Conservation (phyloP, 2,329 filamentous ascomycete species). For the Rhynchosporium graminicola region DNA sequence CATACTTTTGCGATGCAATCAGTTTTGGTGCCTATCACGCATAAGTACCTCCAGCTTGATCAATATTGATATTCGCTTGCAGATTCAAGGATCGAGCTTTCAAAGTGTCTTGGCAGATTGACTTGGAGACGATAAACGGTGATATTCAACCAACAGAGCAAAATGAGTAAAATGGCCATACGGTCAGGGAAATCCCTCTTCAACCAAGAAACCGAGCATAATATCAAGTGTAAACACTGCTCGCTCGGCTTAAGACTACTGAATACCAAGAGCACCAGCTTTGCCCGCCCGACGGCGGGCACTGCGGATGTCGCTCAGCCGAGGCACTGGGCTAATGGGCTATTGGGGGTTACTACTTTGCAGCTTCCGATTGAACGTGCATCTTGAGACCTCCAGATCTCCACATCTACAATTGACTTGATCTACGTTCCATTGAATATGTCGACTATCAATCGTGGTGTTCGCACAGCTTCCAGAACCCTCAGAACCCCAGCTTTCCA, state of each 20-base stretch:
- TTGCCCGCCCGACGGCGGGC: neutral
- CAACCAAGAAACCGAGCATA: neutral
- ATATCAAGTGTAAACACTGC: neutral
- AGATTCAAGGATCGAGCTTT: too few species aligned
- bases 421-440: constrained; percentile 28
- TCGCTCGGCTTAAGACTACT: constrained; percentile 6
- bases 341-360: neutral
- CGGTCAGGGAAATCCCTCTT: neutral
- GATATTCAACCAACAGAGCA: too few species aligned
- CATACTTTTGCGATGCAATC: too few species aligned
- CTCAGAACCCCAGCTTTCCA: constrained; percentile 36
- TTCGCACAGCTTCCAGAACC: constrained; percentile 38
- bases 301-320: neutral
- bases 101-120: too few species aligned
- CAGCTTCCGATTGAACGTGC: neutral
- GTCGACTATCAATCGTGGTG: constrained; percentile 39
- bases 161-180: too few species aligned
- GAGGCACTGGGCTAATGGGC: neutral
- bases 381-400: neutral
- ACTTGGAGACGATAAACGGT: too few species aligned
- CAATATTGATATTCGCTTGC: too few species aligned
- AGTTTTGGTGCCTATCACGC: too few species aligned
- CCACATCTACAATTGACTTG: constrained; percentile 3
- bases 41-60: too few species aligned
- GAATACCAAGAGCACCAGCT: neutral